Conservation (phyloP, 805 yeast species). For the Sungouiella thailandica region DNA sequence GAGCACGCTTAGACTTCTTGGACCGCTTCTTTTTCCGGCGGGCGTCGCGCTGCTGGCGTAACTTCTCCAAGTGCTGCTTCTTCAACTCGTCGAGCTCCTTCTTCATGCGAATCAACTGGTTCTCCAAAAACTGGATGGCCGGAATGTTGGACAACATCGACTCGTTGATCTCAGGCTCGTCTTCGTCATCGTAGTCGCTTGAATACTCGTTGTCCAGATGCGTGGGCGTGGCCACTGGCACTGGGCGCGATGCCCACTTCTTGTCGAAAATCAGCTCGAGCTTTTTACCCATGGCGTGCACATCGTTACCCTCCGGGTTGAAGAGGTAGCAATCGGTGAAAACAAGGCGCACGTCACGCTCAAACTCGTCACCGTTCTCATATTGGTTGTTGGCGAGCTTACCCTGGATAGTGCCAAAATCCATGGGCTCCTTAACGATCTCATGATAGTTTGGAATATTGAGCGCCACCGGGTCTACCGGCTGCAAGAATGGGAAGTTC, state of each 20-base stretch:
- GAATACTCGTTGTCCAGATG: conserved; percentile 40
- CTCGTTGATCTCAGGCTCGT: conserved; percentile 54
- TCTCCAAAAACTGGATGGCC: conserved; percentile 84
- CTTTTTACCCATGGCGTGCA: conserved; percentile 90
- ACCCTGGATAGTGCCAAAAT: conserved; percentile 75
- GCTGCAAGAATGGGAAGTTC: conserved; percentile 86
- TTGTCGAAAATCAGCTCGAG: conserved; percentile 81
- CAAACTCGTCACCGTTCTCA: conserved; percentile 84
- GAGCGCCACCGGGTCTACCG: conserved; percentile 93
- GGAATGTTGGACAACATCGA: conserved; percentile 66
- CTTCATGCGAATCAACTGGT: conserved; percentile 81
- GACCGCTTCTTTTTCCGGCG: conserved; percentile 40
- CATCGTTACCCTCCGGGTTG: conserved; percentile 97
- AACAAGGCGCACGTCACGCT: conserved; percentile 72
- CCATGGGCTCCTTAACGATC: conserved; percentile 91
- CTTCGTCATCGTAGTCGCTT: conserved; percentile 47
- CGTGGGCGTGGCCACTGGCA: conserved; percentile 62
- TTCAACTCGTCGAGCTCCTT: conserved; percentile 79
- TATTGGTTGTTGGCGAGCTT: conserved; percentile 84
- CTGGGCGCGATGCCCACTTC: conserved; percentile 72
- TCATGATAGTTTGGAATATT: conserved; percentile 89
- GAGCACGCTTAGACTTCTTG: conserved; percentile 23
- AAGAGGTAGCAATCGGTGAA: conserved; percentile 86
- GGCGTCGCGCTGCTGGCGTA: conserved; percentile 58
- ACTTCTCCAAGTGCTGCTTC: conserved; percentile 64